Percentiles rank a stretch among this genome's conserved stretches.
Conservation (phyloP, 495 filamentous ascomycete genomes). For the Aspergillus asperescens region DNA sequence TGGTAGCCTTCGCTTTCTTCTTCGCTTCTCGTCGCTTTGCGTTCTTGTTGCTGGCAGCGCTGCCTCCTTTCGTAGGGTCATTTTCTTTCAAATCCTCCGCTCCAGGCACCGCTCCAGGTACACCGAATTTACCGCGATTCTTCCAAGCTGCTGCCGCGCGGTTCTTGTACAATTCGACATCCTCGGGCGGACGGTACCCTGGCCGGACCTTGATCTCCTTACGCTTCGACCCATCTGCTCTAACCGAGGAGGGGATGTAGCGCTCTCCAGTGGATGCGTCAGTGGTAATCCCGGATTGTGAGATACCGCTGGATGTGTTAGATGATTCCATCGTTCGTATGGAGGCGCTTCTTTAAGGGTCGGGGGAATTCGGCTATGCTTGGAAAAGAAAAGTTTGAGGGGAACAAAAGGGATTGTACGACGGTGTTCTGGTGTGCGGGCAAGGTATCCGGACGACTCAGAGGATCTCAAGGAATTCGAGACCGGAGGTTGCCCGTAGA, state of each 20-base stretch:
- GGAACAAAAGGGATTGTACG: too few relatives aligned
- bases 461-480: neutral
- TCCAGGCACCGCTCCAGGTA: slow-evolving; percentile 59
- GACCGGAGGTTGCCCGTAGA: neutral
- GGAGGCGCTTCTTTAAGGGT: neutral
- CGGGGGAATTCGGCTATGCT: neutral
- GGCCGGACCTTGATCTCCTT: slow-evolving; percentile 90
- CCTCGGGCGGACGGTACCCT: slow-evolving; percentile 91
- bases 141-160: slow-evolving; percentile 81
- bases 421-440: too few relatives aligned
- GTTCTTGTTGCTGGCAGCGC: slow-evolving; percentile 71
- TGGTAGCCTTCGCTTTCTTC: slow-evolving; percentile 71
- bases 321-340: slow-evolving; percentile 22
- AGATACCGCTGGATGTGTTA: slow-evolving; percentile 15
- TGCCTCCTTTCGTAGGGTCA: slow-evolving; percentile 38
- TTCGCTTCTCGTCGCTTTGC: slow-evolving; percentile 87
- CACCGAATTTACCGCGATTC: slow-evolving; percentile 66
- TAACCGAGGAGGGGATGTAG: slow-evolving; percentile 78
- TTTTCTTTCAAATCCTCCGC: slow-evolving; percentile 57
- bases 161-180: slow-evolving; percentile 95
- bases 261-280: slow-evolving; percentile 68
- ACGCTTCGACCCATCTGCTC: slow-evolving; percentile 80
- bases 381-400: neutral
- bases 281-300: slow-evolving; percentile 67
- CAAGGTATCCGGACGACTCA: too few relatives aligned